Evolutionary conservation across 371 early-diverging fungal species (phyloP).

Genomic region (Mucor circinelloides): DNA sequence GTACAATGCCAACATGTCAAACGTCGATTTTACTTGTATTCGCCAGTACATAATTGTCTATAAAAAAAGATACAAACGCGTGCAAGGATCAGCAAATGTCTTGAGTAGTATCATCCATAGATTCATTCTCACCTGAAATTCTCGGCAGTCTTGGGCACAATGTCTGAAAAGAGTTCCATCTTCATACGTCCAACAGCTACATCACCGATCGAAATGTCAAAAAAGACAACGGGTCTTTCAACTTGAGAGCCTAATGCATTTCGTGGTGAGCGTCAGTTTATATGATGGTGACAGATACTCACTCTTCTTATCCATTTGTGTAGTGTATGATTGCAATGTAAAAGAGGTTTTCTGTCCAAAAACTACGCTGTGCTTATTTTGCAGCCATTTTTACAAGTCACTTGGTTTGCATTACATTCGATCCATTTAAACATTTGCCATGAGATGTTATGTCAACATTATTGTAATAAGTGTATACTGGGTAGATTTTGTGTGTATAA

Average conservation of each 20-base stretch:
- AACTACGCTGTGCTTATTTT: neutral
- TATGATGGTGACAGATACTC: neutral
- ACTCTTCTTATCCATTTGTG: constrained; percentile 13
- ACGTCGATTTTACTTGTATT: constrained; percentile 64
- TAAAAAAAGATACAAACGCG: neutral
- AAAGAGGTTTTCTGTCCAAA: neutral
- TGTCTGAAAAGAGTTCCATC: constrained; percentile 94
- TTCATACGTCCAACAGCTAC: constrained; percentile 88
- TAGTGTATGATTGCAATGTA: neutral
- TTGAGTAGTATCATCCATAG: neutral
- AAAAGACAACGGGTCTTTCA: constrained; percentile 70
- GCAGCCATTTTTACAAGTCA: neutral
- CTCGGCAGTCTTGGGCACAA: constrained; percentile 96
- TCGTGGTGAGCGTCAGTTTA: neutral
- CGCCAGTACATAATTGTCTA: constrained; percentile 91
- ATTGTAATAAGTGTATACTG: no score
- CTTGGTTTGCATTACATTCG: no score
- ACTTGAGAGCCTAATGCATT: constrained; percentile 20
- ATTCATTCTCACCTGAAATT: constrained; percentile 73
- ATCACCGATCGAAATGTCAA: constrained; percentile 79
- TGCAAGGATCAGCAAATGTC: neutral
- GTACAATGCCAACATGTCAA: neutral
- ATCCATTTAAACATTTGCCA: no score
- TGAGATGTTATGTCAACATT: no score
- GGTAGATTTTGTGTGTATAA: no score